Evolutionary conservation across 805 yeast species (phyloP), one percentile per base, ranked within the genome.

Genomic region (Lachancea dasiensis): DNA sequence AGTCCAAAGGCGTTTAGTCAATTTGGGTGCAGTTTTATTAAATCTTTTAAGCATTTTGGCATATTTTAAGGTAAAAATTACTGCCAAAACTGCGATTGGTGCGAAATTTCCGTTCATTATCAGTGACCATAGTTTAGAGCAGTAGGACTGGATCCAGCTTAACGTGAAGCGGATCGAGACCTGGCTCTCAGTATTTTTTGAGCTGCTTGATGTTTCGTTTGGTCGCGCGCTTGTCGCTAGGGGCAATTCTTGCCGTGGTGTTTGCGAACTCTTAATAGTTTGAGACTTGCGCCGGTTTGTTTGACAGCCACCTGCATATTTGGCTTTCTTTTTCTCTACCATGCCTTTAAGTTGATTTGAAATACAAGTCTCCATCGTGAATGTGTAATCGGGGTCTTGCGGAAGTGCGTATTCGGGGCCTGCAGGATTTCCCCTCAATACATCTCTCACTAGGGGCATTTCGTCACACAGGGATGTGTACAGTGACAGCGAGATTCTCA

Each of bases 381-480:
- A 20, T 6, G 14, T 22, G 4, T 20, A 17, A n/a, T n/a, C 17
- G 8, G 20, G 6, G 26, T 34, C 26, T 27, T 10, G 31, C 19
- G 27, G 18, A 18, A 13, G 11, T 8, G 5, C 5, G 32, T 11
- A 23, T 3, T 29, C 21, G 3, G 21, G n/a, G 8, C 18, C 22
- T 21, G 20, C 11, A 15, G 22, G 5, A 10, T 8, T 5, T 10
- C 18, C 13, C 3, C 24, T 22, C 17, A 34, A 27, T 4, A 27
- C 37, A 18, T 16, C 17, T n/a, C 27, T 18, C 8, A 51, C 37
- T n/a, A 19, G 30, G 16, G 52, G 49, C 7, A 32, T 35, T 2
- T 27, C 23, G 23, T 44, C 39, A 24, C 50, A 48, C 3, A 53
- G 38, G 21, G 36, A 39, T 18, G 34, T 29, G 38, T 48, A 53